Evolutionary conservation across 352 stramenopile species (phyloP), one percentile per base, ranked within the genome.

Genomic region (Blastocystis sp.): DNA sequence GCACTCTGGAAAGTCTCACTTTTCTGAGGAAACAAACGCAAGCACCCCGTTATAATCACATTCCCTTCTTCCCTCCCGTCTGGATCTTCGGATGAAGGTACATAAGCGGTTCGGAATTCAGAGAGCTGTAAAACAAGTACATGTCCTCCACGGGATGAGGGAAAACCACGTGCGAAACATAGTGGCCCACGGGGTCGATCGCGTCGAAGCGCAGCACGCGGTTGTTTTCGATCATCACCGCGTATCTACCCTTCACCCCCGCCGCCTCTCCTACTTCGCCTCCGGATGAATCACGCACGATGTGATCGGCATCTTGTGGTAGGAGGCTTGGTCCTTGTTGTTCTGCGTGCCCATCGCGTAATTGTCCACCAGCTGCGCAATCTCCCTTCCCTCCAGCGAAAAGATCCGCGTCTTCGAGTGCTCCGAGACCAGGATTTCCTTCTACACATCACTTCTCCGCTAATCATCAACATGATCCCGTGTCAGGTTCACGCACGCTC

Each of bases 141-240:
- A 84, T 84, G 48, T 84, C 74, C 34, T 84, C 74, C 19, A 84
- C 74, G 53, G 74, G 74, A 52, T 84, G 74, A 10, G 74, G 74
- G 66, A 59, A 84, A 14, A 41, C 66, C 21, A 84, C 53, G n/a
- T 84, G 74, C 38, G 52, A 53, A 17, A 84, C 74, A 70, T 67
- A 84, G 19, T 41, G 40, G 3, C 19, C 21, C 21, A 41, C 66
- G 0, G 74, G 74, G 60, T 84, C 74, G 17, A 84, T 38, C 10
- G 17, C 28, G 60, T 84, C 52, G 23, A 84, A 84, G 17, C 74
- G 74, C 74, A 84, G 38, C 28, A 84, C 53, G 21, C 74, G n/a
- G 41, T 84, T 84, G 14, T 69, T 43, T 28, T 84, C 74, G 10
- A 69, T 28, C 74, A 84, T 84, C 17, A 70, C 48, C 28, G 74